Evolutionary conservation across 148 eudicot genomes (phyloP).

Genomic region (Rhododendron ferrugineum): DNA sequence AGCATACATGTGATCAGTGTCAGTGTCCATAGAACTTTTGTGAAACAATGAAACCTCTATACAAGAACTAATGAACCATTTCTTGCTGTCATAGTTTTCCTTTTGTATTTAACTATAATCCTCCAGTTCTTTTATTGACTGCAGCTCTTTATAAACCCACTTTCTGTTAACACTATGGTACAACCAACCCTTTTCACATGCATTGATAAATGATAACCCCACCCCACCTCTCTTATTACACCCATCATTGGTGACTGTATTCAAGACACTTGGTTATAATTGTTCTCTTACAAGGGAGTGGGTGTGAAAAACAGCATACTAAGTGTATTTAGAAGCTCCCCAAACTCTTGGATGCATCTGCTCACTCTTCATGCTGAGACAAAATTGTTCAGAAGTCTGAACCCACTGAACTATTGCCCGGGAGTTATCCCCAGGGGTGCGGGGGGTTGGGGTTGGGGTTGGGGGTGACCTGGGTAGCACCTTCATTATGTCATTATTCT

Average conservation of each 20-base stretch:
- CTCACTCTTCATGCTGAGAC: background rate
- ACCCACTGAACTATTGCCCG: background rate
- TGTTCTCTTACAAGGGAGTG: background rate
- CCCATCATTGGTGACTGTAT: background rate
- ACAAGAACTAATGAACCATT: background rate
- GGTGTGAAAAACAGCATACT: background rate
- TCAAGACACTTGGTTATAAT: background rate
- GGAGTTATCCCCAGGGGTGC: too few relatives aligned
- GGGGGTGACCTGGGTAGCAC: too few relatives aligned
- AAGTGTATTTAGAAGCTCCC: background rate
- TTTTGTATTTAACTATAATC: too few relatives aligned
- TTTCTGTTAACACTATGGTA: background rate
- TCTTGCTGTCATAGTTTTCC: background rate
- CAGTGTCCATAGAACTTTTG: background rate
- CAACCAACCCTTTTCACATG: background rate
- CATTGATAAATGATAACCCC: background rate
- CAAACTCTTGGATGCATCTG: background rate
- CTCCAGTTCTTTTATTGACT: background rate
- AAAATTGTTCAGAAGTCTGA: background rate
- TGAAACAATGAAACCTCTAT: background rate
- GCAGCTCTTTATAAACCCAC: background rate
- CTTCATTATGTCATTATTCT: background rate
- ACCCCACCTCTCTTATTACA: background rate
- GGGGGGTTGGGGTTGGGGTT: too few relatives aligned
- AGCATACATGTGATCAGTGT: background rate